Percentiles rank a stretch among this genome's conserved stretches.
These are phyloP conservation scores for Pseudozyma tsukubaensis DNA, from an alignment of 1,284 basidiomycete species.

Conservation along the genomic window DNA sequence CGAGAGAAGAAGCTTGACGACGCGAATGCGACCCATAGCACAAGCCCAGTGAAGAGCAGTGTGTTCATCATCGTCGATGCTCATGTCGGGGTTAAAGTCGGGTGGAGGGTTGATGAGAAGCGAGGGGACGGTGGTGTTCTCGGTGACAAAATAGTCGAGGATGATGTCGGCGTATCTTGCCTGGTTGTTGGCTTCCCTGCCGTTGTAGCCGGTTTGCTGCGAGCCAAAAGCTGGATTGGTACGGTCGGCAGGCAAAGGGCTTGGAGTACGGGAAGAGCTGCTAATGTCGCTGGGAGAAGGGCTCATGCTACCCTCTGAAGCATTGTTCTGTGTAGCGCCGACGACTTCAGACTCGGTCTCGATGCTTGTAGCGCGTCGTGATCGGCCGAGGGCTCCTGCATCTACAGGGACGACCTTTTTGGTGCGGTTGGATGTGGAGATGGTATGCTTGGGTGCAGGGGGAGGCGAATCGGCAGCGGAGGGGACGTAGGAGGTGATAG, in stretches of 20 bases:
- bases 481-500: slow-evolving; percentile 94
- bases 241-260: slow-evolving; percentile 72
- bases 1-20: slow-evolving; percentile 92
- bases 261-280: slow-evolving; percentile 87
- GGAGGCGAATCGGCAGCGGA: slow-evolving; percentile 83
- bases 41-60: slow-evolving; percentile 98
- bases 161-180: slow-evolving; percentile 88
- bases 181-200: slow-evolving; percentile 44
- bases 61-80: slow-evolving; percentile 98
- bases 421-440: slow-evolving; percentile 64
- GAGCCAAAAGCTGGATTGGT: slow-evolving; percentile 44
- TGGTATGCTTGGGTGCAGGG: slow-evolving; percentile 93
- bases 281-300: slow-evolving; percentile 85
- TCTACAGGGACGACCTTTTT: slow-evolving; percentile 62
- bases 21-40: slow-evolving; percentile 96
- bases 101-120: slow-evolving; percentile 88
- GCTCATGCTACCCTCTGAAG: slow-evolving; percentile 74
- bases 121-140: slow-evolving; percentile 90
- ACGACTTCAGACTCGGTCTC: slow-evolving; percentile 62
- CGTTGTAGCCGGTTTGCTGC: slow-evolving; percentile 31
- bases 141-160: slow-evolving; percentile 98
- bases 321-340: slow-evolving; percentile 71
- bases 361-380: slow-evolving; percentile 62
- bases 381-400: slow-evolving; percentile 55
- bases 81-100: slow-evolving; percentile 95